phyloP scores from a whole-genome alignment of 495 filamentous ascomycete species.

The Neurospora discreta region DNA sequence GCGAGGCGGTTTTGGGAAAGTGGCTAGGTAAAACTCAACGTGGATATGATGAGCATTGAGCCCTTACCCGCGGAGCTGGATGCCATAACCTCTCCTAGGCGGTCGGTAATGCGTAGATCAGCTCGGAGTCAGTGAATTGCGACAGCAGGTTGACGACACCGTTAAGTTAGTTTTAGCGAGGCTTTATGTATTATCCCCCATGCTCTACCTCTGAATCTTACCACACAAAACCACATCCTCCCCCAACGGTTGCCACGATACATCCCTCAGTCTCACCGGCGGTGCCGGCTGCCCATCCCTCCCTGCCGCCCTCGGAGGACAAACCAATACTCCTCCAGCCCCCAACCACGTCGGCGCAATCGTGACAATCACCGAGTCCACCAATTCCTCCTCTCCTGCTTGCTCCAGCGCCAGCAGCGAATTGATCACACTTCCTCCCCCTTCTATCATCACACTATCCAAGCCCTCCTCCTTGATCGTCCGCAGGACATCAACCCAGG shows the following conservation, averaged over 20 bases:
- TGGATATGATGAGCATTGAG: background rate
- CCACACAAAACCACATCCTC: conserved; percentile 74
- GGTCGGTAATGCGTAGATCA: background rate
- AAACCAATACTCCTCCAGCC: conserved; percentile 61
- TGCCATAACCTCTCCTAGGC: background rate
- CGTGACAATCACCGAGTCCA: conserved; percentile 69
- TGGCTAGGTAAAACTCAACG: background rate
- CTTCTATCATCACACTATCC: conserved; percentile 79
- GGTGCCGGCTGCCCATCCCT: conserved; percentile 40
- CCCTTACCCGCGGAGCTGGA: background rate
- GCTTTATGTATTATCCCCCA: background rate
- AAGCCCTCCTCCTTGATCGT: conserved; percentile 49
- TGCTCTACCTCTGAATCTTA: conserved; percentile 22
- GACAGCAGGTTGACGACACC: background rate
- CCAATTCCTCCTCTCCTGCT: conserved; percentile 39
- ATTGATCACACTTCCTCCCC: conserved; percentile 68
- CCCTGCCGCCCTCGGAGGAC: conserved; percentile 42
- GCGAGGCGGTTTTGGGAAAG: background rate
- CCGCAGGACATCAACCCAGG: conserved; percentile 53
- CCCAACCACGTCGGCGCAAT: conserved; percentile 80
- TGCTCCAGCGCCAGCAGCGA: conserved; percentile 48
- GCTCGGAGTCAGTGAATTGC: background rate
- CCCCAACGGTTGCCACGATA: conserved; percentile 63
- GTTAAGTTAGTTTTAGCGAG: background rate
- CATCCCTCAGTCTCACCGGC: conserved; percentile 51